Evolutionary conservation across 306 rosid genomes (phyloP), one percentile per base, ranked within the genome.

Genomic region (Vigna unguiculata): DNA sequence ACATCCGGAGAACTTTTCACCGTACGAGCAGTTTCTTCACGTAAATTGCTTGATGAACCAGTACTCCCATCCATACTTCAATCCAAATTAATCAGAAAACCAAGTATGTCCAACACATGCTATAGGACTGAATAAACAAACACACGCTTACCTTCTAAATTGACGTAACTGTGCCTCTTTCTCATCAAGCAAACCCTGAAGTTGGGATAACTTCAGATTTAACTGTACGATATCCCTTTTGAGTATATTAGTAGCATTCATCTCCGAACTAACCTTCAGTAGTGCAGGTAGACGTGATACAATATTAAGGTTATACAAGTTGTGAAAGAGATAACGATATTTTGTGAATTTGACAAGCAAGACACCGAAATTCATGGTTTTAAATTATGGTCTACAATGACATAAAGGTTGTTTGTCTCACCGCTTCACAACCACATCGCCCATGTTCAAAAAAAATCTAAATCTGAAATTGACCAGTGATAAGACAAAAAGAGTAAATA

Each of bases 231-330:
- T 84, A 72, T 94, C 97, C 73, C 84, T 86, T 84, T 92, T 92
- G 74, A 94, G 87, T 22, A 82, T 85, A 88, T 83, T 84, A 76
- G 86, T 79, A 34, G 93, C 79, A 83, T 85, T 90, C 84, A 84
- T 89, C 72, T 94, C 97, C 66, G 97, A 83, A 80, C 95, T 89
- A 77, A 92, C 88, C 88, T 88, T 94, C 84, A 94, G 77, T 13
- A 90, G 82, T 46, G 97, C 90, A 78, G 98, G 98, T 65, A 92
- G 76, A 67, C 95, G 95, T 94, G 86, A 65, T 76, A 80, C 79
- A 30, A 15, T 76, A 81, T 90, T 84, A 94, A 94, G 98, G 88
- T 43, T 32, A 32, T 16, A 80, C 16, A 81, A 24, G 60, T 78
- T 79, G 76, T 52, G 45, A 61, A 72, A 73, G 17, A 3, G 47